Percentiles rank a stretch among this genome's conserved stretches.
Evolutionary conservation across 1,139 yeast genomes (phyloP).

Genomic region (Yamadazyma songkhlaensis): DNA sequence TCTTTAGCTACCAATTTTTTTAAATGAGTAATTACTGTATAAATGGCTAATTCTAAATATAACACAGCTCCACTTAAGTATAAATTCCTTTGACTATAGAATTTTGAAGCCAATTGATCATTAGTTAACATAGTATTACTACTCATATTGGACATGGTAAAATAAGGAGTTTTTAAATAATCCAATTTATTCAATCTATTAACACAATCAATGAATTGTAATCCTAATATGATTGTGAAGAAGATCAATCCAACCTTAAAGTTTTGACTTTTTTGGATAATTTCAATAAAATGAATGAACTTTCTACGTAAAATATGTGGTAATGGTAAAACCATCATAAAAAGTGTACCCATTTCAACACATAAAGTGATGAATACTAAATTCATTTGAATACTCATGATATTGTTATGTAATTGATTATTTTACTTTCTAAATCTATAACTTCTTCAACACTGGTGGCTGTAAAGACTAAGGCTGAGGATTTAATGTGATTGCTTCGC

Average conservation of each 20-base stretch:
- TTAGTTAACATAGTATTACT: slow-evolving; percentile 21
- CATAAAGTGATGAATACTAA: slow-evolving; percentile 44
- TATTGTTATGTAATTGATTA: neutral
- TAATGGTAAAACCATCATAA: slow-evolving; percentile 58
- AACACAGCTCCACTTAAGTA: slow-evolving; percentile 70
- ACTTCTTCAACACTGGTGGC: no score
- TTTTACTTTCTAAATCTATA: no score
- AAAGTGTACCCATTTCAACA: slow-evolving; percentile 51
- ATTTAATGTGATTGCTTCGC: slow-evolving; percentile 1
- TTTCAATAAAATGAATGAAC: slow-evolving; percentile 38
- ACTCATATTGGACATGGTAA: slow-evolving; percentile 11
- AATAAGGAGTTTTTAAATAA: slow-evolving; percentile 25
- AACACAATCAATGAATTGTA: slow-evolving; percentile 62
- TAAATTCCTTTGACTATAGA: slow-evolving; percentile 68
- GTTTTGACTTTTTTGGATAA: slow-evolving; percentile 39
- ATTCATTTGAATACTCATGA: slow-evolving; percentile 47
- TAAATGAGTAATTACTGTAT: slow-evolving; percentile 54
- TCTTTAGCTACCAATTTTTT: slow-evolving; percentile 60
- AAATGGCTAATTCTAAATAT: slow-evolving; percentile 57
- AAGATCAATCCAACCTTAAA: slow-evolving; percentile 50
- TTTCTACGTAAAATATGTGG: slow-evolving; percentile 53
- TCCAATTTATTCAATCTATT: slow-evolving; percentile 39
- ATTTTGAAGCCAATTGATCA: slow-evolving; percentile 51
- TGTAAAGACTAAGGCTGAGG: no score
- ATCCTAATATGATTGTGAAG: slow-evolving; percentile 40